Percentiles rank a stretch among this genome's conserved stretches.
Evolutionary conservation across 2,329 filamentous ascomycete species (phyloP).

Genomic region (Fusarium sp.): DNA sequence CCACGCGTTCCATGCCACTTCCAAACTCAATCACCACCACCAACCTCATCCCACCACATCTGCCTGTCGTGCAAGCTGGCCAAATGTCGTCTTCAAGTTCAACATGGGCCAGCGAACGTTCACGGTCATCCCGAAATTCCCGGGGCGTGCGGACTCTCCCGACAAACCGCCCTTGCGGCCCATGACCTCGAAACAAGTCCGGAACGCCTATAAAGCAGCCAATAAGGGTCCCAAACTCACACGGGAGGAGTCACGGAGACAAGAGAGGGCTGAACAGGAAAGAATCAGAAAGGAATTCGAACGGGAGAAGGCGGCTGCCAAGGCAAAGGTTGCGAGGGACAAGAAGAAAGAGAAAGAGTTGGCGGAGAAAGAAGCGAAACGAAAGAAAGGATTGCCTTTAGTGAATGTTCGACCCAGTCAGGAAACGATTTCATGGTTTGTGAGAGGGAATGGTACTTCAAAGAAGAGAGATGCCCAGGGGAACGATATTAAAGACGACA

Average conservation of each 20-base stretch:
- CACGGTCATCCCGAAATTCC: conserved; percentile 52
- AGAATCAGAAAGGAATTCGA: conserved; percentile 63
- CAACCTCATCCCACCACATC: not conserved
- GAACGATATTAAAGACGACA: conserved; percentile 9
- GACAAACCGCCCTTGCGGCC: conserved; percentile 39
- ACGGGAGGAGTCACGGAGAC: conserved; percentile 51
- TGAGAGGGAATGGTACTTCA: conserved; percentile 49
- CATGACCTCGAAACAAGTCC: conserved; percentile 56
- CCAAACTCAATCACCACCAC: not conserved
- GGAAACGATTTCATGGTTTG: conserved; percentile 64
- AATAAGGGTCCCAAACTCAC: conserved; percentile 51
- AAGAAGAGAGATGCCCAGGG: conserved; percentile 46
- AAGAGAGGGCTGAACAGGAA: conserved; percentile 62
- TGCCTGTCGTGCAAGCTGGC: not conserved
- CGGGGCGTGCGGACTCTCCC: conserved; percentile 35
- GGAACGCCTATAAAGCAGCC: conserved; percentile 51
- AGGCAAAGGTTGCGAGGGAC: conserved; percentile 61
- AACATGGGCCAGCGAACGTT: conserved; percentile 57
- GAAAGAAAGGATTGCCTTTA: conserved; percentile 62
- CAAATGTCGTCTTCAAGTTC: conserved; percentile 33
- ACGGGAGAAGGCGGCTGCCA: conserved; percentile 58
- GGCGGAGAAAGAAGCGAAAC: conserved; percentile 60
- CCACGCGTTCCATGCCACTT: conserved; percentile 19
- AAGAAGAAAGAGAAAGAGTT: conserved; percentile 65
- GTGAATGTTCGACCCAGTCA: conserved; percentile 66